phyloP scores from a whole-genome alignment of 495 filamentous ascomycete genomes.

The Xylaria cubensis region DNA sequence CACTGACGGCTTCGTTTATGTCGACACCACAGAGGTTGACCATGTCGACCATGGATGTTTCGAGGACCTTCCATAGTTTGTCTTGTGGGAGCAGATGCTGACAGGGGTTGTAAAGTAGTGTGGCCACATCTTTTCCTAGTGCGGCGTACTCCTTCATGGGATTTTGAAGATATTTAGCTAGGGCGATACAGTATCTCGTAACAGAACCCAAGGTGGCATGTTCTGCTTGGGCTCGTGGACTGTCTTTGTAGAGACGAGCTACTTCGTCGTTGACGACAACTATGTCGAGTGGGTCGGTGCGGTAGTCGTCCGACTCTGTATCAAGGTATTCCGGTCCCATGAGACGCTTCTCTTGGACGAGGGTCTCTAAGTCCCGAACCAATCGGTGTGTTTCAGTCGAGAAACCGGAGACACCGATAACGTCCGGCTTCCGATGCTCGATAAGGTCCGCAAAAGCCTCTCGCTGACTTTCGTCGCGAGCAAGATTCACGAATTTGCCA shows the following conservation, averaged over 20 bases:
- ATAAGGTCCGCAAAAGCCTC: conserved; percentile 76
- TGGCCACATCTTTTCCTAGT: conserved; percentile 83
- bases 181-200: conserved; percentile 84
- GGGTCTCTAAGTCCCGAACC: conserved; percentile 74
- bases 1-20: conserved; percentile 85
- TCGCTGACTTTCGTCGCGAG: conserved; percentile 70
- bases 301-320: conserved; percentile 64
- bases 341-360: conserved; percentile 77
- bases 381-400: conserved; percentile 86
- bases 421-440: conserved; percentile 80
- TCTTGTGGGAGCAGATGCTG: conserved; percentile 88
- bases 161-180: conserved; percentile 90
- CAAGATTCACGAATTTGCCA: conserved; percentile 81
- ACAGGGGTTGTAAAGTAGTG: conserved; percentile 84
- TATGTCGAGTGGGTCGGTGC: conserved; percentile 79
- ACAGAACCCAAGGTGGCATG: conserved; percentile 78
- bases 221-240: conserved; percentile 77
- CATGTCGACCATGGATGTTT: conserved; percentile 96
- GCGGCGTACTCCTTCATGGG: conserved; percentile 96
- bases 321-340: conserved; percentile 75
- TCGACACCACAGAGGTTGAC: conserved; percentile 96
- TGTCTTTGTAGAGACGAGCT: conserved; percentile 90
- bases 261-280: conserved; percentile 96
- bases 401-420: conserved; percentile 89
- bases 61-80: conserved; percentile 81